A percentile compares a stretch with the other conserved stretches of the same genome.
Evolutionary conservation across 2,329 filamentous ascomycete genomes (phyloP).

Genomic region (Xylariaceae sp.): DNA sequence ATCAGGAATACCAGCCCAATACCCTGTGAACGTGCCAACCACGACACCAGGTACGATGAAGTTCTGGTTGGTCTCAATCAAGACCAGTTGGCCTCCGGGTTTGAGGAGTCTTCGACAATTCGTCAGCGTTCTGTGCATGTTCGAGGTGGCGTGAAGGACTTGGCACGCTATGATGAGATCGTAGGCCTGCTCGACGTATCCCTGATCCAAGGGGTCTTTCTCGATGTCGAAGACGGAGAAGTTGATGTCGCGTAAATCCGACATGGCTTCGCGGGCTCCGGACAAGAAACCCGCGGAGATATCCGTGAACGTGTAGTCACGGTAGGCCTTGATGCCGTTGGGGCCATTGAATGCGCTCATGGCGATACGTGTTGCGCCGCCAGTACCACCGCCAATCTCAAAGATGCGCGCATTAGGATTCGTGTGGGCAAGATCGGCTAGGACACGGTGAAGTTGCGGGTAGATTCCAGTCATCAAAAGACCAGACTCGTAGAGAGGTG

Average conservation of each 20-base stretch:
- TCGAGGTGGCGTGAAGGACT: slow-evolving; percentile 16
- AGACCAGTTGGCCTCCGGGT: slow-evolving; percentile 27
- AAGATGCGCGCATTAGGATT: slow-evolving; percentile 1
- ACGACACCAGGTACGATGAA: slow-evolving; percentile 6
- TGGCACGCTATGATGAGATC: slow-evolving; percentile 19
- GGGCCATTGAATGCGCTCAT: not conserved
- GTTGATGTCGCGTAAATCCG: slow-evolving; percentile 9
- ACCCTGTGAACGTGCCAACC: slow-evolving; percentile 11
- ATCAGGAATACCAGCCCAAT: slow-evolving; percentile 12
- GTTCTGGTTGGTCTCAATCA: slow-evolving; percentile 23
- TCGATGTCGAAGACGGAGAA: slow-evolving; percentile 16
- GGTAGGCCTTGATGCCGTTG: slow-evolving; percentile 13
- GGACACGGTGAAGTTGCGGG: not conserved
- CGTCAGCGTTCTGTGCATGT: slow-evolving; percentile 23
- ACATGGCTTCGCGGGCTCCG: slow-evolving; percentile 5
- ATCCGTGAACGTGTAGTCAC: slow-evolving; percentile 19
- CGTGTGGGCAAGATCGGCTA: not conserved
- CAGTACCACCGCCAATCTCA: slow-evolving; percentile 9
- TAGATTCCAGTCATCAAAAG: not conserved
- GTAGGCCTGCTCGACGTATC: slow-evolving; percentile 3
- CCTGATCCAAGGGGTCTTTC: slow-evolving; percentile 6
- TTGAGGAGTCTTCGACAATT: slow-evolving; percentile 28
- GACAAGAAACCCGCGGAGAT: slow-evolving; percentile 12
- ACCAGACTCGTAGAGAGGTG: not conserved
- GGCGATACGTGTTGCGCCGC: not conserved